Base-by-base conservation (phyloP, 257 asterid genomes). In the Cordia subcordata region DNA sequence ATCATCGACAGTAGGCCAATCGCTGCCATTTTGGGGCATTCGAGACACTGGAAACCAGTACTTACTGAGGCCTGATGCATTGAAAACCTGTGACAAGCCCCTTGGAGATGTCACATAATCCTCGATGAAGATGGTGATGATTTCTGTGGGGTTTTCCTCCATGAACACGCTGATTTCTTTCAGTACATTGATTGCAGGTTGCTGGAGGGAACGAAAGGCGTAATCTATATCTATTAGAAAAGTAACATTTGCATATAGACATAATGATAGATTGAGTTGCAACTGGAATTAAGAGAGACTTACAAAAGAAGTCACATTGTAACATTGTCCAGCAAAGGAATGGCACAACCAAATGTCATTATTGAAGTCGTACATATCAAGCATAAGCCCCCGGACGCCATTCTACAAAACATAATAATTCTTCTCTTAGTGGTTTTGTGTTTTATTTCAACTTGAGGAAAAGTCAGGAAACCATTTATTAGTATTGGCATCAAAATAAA, bases 331-430 rank as follows among this genome's bases (percentile, higher is more conserved):
- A 4, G 61, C 66, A 49, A 81, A 80, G 14, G 97, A 90, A 70
- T 90, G 97, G 63, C 97, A 90, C 58, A 90, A 61, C 96, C 96
- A 90, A 60, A 90, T 68, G 63, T 84, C 93, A 38, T 85, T 55
- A 54, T 82, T 72, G 85, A 90, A 87, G 67, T 90, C 97, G 52
- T 90, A 90, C 83, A 82, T 74, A 68, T 90, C 97, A 17, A 90
- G 96, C 97, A 90, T 90, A 32, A 90, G 87, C 42, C 97, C 97
- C 35, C 97, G 88, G 55, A 90, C 93, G 16, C 97, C 97, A 76
- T 87, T 90, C 97, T 90, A 65, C 78, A 73, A 60, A 71, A 68
- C 12, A 11, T 16, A 44, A 27, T 32, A 13, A 40, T 21, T 27
- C 33, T 21, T 27, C 33, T 46, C 46, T 60, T 52, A 67, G 49